phyloP scores from a whole-genome alignment of 2,329 filamentous ascomycete genomes.

The Onygenales sp. region DNA sequence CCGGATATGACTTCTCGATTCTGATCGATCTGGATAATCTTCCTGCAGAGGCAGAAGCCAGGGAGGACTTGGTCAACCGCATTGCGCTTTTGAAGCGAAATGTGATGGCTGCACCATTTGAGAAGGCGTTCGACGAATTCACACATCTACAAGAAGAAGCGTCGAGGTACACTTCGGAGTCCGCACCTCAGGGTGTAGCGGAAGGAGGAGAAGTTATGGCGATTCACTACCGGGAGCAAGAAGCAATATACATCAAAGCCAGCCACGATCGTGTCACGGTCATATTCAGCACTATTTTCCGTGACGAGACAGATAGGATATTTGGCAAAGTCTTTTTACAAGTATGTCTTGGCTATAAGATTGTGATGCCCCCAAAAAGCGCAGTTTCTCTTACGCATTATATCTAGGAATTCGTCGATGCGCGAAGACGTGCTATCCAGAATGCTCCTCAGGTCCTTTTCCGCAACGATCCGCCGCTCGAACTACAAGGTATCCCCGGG shows the following conservation, averaged over 20 bases:
- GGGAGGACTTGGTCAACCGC: slow-evolving; percentile 76
- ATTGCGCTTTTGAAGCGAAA: slow-evolving; percentile 94
- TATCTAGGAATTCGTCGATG: slow-evolving; percentile 80
- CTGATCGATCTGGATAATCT: slow-evolving; percentile 80
- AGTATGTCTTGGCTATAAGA: slow-evolving; percentile 18
- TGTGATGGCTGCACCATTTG: slow-evolving; percentile 96
- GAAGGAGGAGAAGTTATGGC: slow-evolving; percentile 91
- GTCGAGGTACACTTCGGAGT: slow-evolving; percentile 84
- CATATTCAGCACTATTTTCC: slow-evolving; percentile 97
- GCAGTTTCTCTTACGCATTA: neutral
- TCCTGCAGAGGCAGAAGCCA: slow-evolving; percentile 72
- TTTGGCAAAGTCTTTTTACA: slow-evolving; percentile 98
- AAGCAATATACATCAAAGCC: slow-evolving; percentile 97
- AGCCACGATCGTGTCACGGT: slow-evolving; percentile 96
- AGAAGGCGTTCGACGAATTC: slow-evolving; percentile 92
- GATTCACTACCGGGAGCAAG: slow-evolving; percentile 97
- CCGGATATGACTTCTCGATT: slow-evolving; percentile 93
- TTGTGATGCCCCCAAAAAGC: neutral
- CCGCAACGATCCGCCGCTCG: slow-evolving; percentile 85
- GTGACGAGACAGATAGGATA: slow-evolving; percentile 93
- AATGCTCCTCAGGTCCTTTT: slow-evolving; percentile 97
- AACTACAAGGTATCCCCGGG: slow-evolving; percentile 80
- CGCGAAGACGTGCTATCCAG: slow-evolving; percentile 81
- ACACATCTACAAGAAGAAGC: slow-evolving; percentile 78
- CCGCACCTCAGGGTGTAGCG: slow-evolving; percentile 78